phyloP scores from a whole-genome alignment of 352 stramenopile genomes.

The Phytophthora europaea region DNA sequence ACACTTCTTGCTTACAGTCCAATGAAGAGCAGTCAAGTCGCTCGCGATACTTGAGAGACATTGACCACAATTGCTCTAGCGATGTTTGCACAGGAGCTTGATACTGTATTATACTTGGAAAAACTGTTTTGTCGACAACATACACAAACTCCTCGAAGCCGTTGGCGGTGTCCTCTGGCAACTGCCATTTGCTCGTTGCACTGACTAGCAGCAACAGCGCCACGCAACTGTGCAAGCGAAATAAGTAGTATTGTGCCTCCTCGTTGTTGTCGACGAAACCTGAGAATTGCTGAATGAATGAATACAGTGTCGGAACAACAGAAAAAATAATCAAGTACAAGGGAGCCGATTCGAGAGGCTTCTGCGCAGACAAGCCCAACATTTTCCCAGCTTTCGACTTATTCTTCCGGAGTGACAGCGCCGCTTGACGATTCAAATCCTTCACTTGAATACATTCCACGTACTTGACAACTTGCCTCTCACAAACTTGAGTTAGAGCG shows the following conservation, averaged over 20 bases:
- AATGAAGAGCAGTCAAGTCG: conserved; percentile 41
- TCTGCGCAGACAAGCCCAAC: conserved; percentile 34
- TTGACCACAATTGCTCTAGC: conserved; percentile 35
- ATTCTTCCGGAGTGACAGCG: conserved; percentile 60
- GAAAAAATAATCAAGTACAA: conserved; percentile 57
- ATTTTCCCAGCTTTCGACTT: conserved; percentile 43
- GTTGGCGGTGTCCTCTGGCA: conserved; percentile 33
- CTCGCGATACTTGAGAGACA: conserved; percentile 34
- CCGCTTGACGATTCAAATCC: conserved; percentile 55
- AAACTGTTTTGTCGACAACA: conserved; percentile 53
- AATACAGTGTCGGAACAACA: conserved; percentile 55
- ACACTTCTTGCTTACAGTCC: conserved; percentile 30
- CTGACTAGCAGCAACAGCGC: conserved; percentile 46
- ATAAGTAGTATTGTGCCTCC: conserved; percentile 35
- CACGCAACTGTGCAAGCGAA: conserved; percentile 44
- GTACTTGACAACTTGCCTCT: conserved; percentile 43
- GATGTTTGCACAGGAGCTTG: conserved; percentile 23
- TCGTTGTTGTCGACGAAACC: conserved; percentile 45
- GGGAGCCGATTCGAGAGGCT: conserved; percentile 41
- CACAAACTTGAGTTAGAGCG: conserved; percentile 42
- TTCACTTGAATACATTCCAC: conserved; percentile 53
- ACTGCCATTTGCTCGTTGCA: conserved; percentile 45
- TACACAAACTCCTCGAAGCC: conserved; percentile 63
- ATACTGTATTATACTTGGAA: conserved; percentile 31
- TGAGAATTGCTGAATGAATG: conserved; percentile 68